Base-by-base conservation (phyloP, 2,329 filamentous ascomycete genomes). In the Anisogramma anomala region DNA sequence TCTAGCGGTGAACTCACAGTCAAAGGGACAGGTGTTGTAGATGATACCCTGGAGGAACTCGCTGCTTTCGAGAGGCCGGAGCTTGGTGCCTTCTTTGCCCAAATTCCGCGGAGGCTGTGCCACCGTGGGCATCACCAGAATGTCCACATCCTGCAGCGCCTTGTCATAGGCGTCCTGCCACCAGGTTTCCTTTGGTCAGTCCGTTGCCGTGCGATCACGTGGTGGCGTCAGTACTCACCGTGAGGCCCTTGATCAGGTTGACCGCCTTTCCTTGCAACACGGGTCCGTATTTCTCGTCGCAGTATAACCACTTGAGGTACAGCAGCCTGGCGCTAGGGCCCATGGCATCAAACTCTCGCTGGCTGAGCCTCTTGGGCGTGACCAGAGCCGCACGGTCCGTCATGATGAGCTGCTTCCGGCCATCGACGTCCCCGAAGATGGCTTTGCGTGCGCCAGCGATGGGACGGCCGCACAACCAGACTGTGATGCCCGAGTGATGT, bases 51-150 rank as follows among this genome's bases (percentile, higher is more conserved):
- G 33, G 13, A 13, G 32, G 4, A 33, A 17, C 18, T 30, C 26
- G 13, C 34, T 27, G 7, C 17, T 23, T 18, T 42, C 30, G 14
- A 39, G 10, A 31, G 39, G 39, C 13, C 25, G n/a, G 2, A 18
- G 10, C n/a, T 32, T 32, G 3, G 8, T 23, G 33, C 27, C 28
- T 10, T 39, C 40, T 13, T 43, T 33, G 13, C 39, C 40, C 28
- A 42, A 33, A 15, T 39, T 36, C 13, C 17, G 30, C 18, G 40
- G 43, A 15, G 62, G 63, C 47, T 61, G 63, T 0, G 66, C 65
- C 6, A 69, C 59, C 1, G 58, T 62, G 1, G 67, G 65, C n/a
- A 67, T 67, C 26, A 74, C 48, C 3, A 74, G 54, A 2, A 74
- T 58, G 47, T 72, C 69, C 1, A 66, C 57, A 0, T 63, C 51